Evolutionary conservation across 2,329 filamentous ascomycete species (phyloP).

Genomic region (Colletotrichum sp.): DNA sequence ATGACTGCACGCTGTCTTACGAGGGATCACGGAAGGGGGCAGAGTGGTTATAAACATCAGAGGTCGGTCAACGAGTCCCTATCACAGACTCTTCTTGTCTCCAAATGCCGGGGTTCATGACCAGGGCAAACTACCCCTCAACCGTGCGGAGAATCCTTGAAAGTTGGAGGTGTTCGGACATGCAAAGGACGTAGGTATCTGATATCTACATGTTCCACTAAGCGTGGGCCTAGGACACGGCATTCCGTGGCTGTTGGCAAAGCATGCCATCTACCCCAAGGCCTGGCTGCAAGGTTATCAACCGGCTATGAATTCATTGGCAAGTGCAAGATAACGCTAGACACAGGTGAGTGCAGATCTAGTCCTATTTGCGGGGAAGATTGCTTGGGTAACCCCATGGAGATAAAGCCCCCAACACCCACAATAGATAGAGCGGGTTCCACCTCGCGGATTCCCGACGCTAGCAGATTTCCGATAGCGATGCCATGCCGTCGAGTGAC

Average conservation of each 20-base stretch:
- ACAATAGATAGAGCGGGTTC: neutral
- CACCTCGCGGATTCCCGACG: neutral
- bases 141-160: neutral
- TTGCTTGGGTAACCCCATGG: neutral
- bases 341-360: neutral
- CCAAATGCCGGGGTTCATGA: neutral
- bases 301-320: neutral
- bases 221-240: neutral
- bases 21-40: neutral
- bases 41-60: neutral
- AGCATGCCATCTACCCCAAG: neutral
- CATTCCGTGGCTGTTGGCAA: neutral
- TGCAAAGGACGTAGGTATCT: neutral
- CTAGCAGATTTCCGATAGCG: slow-evolving; percentile 14
- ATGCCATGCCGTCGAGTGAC: neutral
- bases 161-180: neutral
- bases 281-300: neutral
- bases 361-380: neutral
- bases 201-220: neutral
- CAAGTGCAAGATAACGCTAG: neutral
- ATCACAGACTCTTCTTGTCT: neutral
- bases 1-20: neutral
- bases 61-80: neutral
- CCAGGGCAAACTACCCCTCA: neutral
- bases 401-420: neutral